Conservation (phyloP, 768 basidiomycete genomes). For the Suillus occidentalis region DNA sequence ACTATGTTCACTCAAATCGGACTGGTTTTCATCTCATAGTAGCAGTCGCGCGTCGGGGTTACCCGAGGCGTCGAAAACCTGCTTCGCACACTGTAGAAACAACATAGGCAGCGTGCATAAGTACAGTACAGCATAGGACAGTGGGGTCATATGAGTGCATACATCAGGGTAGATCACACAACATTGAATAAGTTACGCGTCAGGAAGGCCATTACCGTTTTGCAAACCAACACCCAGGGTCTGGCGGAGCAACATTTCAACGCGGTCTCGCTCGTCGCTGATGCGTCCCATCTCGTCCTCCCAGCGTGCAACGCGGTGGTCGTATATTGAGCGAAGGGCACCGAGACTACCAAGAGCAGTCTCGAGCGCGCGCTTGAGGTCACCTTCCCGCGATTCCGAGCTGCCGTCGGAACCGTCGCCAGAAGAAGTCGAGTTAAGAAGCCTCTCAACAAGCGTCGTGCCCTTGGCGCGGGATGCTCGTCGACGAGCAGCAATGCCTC, state of each 20-base stretch:
- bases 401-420: slow-evolving; percentile 58
- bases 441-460: slow-evolving; percentile 47
- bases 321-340: slow-evolving; percentile 63
- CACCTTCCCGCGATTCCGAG: slow-evolving; percentile 56
- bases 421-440: slow-evolving; percentile 40
- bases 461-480: slow-evolving; percentile 43
- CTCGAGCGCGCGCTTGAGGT: slow-evolving; percentile 67
- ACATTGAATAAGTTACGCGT: neutral
- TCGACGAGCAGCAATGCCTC: slow-evolving; percentile 57
- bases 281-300: slow-evolving; percentile 67
- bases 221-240: slow-evolving; percentile 49
- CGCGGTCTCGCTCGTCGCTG: slow-evolving; percentile 63
- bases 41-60: too few species aligned
- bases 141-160: neutral
- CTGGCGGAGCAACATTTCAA: slow-evolving; percentile 66
- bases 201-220: slow-evolving; percentile 18
- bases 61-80: too few species aligned
- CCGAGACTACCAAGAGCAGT: slow-evolving; percentile 67
- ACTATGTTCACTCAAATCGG: too few species aligned
- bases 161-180: neutral
- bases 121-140: slow-evolving; percentile 6
- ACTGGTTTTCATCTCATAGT: too few species aligned
- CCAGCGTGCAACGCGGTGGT: slow-evolving; percentile 68
- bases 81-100: too few species aligned
- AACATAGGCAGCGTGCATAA: neutral